Base-by-base conservation (phyloP, 108 stramenopile genomes). In the Chaetoceros tenuissimus region DNA sequence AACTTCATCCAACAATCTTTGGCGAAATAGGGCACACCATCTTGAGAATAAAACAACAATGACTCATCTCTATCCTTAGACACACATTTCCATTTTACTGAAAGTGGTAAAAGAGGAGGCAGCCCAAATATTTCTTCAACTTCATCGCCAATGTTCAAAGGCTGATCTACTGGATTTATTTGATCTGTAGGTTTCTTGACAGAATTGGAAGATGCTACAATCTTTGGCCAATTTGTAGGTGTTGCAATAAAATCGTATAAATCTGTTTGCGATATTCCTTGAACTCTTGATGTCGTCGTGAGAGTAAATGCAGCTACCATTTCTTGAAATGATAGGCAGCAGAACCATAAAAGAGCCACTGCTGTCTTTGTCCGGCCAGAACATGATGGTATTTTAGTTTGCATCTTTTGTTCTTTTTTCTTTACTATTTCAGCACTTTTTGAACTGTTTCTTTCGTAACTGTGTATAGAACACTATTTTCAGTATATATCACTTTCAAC, bases 101-200 rank as follows among this genome's bases (percentile, higher is more conserved):
- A 43, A 7, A 79, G 53, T 24, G 71, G 71, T 20, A 72, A 25
- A 1, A 72, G 10, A 16, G 60, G 62, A 18, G 69, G 69, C 43
- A 79, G 26, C 13, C 73, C 78, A 51, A 79, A 79, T 13, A 61
- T 30, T 64, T 79, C 78, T 21, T 68, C 59, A 0, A 79, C 78
- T 5, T 19, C 17, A 17, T 47, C 59, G 0, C 65, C 60, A 10
- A 54, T 47, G 24, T 54, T 34, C 23, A 69, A 31, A n/a, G n/a
- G n/a, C n/a, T n/a, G n/a, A n/a, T n/a, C n/a, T n/a, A n/a, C n/a
- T 28, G 67, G 57, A 24, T 43, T 34, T 0, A 21, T 23, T 28
- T 21, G 30, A 50, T 69, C 49, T 17, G 27, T 22, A 13, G 48
- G 47, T 24, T 18, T 22, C 52, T 50, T 27, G 3, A 57, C 62